Evolutionary conservation across 192 early-diverging fungal species (phyloP), one percentile per base, ranked within the genome.

Genomic region (Mortierella hygrophila): DNA sequence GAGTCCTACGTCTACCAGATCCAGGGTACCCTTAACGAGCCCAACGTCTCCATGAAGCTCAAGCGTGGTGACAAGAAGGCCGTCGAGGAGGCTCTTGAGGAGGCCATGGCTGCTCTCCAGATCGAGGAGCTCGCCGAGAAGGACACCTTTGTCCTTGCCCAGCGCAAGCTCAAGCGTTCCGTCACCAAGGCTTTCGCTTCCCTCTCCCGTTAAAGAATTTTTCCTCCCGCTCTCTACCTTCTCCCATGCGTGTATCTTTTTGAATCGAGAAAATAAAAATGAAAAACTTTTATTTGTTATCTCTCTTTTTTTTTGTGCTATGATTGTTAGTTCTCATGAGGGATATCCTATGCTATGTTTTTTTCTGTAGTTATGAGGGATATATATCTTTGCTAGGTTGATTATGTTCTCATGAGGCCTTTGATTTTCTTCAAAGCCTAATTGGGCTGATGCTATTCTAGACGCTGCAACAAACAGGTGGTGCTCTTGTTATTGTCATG

Each of bases 1-100:
- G 96, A 96, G 91, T 88, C 88, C 75, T 92, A 93, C 78, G 89
- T 95, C 85, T 94, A 94, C 93, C 93, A 89, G 89, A 91, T 94
- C 89, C 91, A 94, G 90, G 90, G 81, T 70, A 93, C 89, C 76
- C 89, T 94, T 76, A 90, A 85, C 40, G 94, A 95, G 89, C 94
- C 96, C 77, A 93, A 93, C 83, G 92, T 94, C 69, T 91, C 90
- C 80, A 89, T 93, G 89, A 94, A 94, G 89, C 91, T 96, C 80
- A 92, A 93, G 89, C 91, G 90, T 90, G 88, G 88, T 88, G 95
- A 95, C 91, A 91, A 92, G 87, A 93, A 94, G 74, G 88, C 90
- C 76, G 92, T 95, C 73, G 94, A 96, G 88, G 90, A 89, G 73
- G 95, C 95, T 83, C 91, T 97, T 23, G 88, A 92, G 84, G 94